Conservation (phyloP, 2,329 filamentous ascomycete genomes). For the Blumeria graminis region DNA sequence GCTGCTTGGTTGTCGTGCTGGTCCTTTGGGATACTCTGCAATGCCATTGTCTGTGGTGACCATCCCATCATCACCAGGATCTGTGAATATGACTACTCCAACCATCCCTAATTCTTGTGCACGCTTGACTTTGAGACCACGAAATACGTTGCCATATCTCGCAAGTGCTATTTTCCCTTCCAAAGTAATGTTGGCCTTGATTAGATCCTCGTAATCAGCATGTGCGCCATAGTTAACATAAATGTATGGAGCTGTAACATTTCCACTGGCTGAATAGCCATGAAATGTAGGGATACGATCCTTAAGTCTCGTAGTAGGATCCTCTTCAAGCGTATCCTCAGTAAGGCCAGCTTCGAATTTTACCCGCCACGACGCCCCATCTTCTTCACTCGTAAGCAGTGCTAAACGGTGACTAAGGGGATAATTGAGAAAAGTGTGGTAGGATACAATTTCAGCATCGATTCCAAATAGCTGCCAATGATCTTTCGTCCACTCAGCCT, state of each 20-base stretch:
- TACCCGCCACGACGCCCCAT: slow-evolving; percentile 30
- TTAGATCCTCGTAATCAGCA: slow-evolving; percentile 60
- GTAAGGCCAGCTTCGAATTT: slow-evolving; percentile 59
- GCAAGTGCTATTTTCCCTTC: slow-evolving; percentile 68
- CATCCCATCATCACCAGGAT: slow-evolving; percentile 71
- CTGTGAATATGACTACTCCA: slow-evolving; percentile 62
- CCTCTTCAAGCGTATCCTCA: slow-evolving; percentile 66
- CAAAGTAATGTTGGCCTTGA: slow-evolving; percentile 49
- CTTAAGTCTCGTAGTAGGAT: slow-evolving; percentile 48
- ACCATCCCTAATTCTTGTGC: slow-evolving; percentile 79
- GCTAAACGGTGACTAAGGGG: slow-evolving; percentile 46
- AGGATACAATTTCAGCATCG: slow-evolving; percentile 36
- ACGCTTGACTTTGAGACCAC: slow-evolving; percentile 77
- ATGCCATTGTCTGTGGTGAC: slow-evolving; percentile 63
- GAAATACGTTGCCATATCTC: slow-evolving; percentile 69
- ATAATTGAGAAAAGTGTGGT: slow-evolving; percentile 60
- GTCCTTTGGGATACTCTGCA: slow-evolving; percentile 59
- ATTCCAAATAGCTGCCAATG: slow-evolving; percentile 52
- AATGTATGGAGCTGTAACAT: slow-evolving; percentile 69
- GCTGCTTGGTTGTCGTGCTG: slow-evolving; percentile 65
- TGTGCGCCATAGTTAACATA: slow-evolving; percentile 85
- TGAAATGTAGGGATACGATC: slow-evolving; percentile 76
- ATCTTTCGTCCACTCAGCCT: slow-evolving; percentile 46
- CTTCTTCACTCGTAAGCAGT: slow-evolving; percentile 24
- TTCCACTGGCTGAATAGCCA: slow-evolving; percentile 78